Evolutionary conservation across 1,284 basidiomycete genomes (phyloP).

Genomic region (Xerocomus amazonicus): DNA sequence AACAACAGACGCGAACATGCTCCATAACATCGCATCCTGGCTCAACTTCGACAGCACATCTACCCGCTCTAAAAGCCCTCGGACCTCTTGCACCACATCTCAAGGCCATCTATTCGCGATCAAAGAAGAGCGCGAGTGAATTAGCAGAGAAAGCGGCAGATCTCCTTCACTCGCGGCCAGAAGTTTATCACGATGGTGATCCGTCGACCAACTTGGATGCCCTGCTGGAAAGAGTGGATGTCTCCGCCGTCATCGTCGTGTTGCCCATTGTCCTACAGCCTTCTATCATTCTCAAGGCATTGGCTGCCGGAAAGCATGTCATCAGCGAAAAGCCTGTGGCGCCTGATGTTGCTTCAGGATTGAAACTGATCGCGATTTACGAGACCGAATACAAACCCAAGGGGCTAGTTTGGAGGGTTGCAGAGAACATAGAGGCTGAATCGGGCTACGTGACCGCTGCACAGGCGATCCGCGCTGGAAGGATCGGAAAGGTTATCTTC

Average conservation of each 20-base stretch:
- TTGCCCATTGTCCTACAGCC: slow-evolving; percentile 79
- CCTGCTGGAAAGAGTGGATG: slow-evolving; percentile 62
- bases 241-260: slow-evolving; percentile 70
- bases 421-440: slow-evolving; percentile 80
- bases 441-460: slow-evolving; percentile 53
- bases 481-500: slow-evolving; percentile 61
- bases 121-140: slow-evolving; percentile 54
- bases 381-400: slow-evolving; percentile 61
- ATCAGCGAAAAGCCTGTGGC: slow-evolving; percentile 86
- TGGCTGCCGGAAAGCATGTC: slow-evolving; percentile 79
- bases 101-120: slow-evolving; percentile 78
- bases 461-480: slow-evolving; percentile 50
- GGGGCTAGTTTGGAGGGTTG: slow-evolving; percentile 80
- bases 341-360: slow-evolving; percentile 60
- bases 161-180: slow-evolving; percentile 40
- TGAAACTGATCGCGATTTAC: slow-evolving; percentile 64
- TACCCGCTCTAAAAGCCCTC: slow-evolving; percentile 64
- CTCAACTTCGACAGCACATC: slow-evolving; percentile 49
- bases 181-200: slow-evolving; percentile 55
- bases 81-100: slow-evolving; percentile 44
- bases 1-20: no score
- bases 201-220: slow-evolving; percentile 51
- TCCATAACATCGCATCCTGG: no score
- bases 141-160: slow-evolving; percentile 45
- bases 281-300: slow-evolving; percentile 54